Percentiles rank a stretch among this genome's conserved stretches.
These are phyloP conservation scores for Pleurotus pulmonarius DNA, from an alignment of 768 basidiomycete genomes.

Conservation along the genomic window DNA sequence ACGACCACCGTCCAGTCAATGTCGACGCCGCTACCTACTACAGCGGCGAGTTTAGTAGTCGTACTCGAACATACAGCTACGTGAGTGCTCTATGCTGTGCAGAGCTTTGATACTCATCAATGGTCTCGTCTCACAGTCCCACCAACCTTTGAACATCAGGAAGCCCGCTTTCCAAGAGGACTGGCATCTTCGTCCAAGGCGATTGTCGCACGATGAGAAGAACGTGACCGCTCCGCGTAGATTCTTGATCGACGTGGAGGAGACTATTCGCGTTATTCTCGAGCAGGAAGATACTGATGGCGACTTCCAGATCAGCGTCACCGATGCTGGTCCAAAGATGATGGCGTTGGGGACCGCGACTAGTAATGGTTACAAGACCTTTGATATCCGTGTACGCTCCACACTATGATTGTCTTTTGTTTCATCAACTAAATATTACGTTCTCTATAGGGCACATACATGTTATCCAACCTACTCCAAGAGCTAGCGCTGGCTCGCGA, in stretches of 20 bases:
- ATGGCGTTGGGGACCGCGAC: slow-evolving; percentile 95
- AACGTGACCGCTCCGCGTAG: slow-evolving; percentile 74
- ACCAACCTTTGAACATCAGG: slow-evolving; percentile 69
- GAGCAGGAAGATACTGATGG: slow-evolving; percentile 98
- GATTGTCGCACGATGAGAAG: slow-evolving; percentile 93
- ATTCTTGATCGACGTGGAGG: slow-evolving; percentile 96
- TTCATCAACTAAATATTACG: background rate
- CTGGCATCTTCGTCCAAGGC: slow-evolving; percentile 64
- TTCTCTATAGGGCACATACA: slow-evolving; percentile 83
- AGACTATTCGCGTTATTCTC: slow-evolving; percentile 92
- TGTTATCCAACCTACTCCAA: slow-evolving; percentile 98
- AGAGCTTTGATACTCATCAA: slow-evolving; percentile 9
- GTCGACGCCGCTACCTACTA: slow-evolving; percentile 81
- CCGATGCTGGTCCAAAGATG: slow-evolving; percentile 94
- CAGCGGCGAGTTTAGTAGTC: slow-evolving; percentile 73
- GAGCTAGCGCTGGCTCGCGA: slow-evolving; percentile 96
- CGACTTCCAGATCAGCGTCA: slow-evolving; percentile 94
- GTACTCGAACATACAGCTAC: slow-evolving; percentile 84
- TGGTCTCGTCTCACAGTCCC: slow-evolving; percentile 42
- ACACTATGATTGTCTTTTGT: background rate
- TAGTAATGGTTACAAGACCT: slow-evolving; percentile 96
- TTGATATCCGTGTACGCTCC: slow-evolving; percentile 80
- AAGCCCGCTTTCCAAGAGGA: slow-evolving; percentile 80
- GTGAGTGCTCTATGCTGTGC: slow-evolving; percentile 38
- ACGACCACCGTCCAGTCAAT: slow-evolving; percentile 41